These are phyloP conservation scores for Zygotorulaspora chibaensis DNA, from an alignment of 805 yeast species.

Conservation along the genomic window DNA sequence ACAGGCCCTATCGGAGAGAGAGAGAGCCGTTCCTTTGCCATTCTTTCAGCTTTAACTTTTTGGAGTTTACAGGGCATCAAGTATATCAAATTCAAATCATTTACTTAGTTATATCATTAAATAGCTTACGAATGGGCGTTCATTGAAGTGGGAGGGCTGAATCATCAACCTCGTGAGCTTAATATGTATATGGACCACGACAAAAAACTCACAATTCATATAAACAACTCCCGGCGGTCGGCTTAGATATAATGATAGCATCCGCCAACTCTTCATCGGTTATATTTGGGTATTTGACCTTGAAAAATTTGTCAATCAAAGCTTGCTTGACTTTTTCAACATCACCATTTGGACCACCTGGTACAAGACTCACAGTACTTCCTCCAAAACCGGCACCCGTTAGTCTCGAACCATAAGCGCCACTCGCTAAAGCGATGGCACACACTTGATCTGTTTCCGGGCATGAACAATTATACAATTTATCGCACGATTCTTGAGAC, in stretches of 20 bases:
- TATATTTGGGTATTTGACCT: slow-evolving; percentile 44
- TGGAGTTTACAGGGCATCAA: too few relatives aligned
- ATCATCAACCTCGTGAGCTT: too few relatives aligned
- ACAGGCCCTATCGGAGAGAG: too few relatives aligned
- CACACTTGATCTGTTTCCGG: slow-evolving; percentile 52
- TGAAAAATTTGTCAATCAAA: slow-evolving; percentile 49
- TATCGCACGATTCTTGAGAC: slow-evolving; percentile 51
- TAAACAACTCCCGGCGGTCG: slow-evolving; percentile 48
- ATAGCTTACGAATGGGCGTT: too few relatives aligned
- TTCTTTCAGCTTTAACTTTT: too few relatives aligned
- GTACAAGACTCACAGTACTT: slow-evolving; percentile 59
- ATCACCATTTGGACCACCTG: slow-evolving; percentile 19
- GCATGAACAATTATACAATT: slow-evolving; percentile 51
- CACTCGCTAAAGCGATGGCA: slow-evolving; percentile 48
- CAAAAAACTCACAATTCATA: slow-evolving; percentile 25
- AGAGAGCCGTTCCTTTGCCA: too few relatives aligned
- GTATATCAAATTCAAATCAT: too few relatives aligned
- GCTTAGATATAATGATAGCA: slow-evolving; percentile 53
- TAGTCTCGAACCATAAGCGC: slow-evolving; percentile 63
- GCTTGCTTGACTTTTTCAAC: slow-evolving; percentile 42
- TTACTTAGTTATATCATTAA: too few relatives aligned
- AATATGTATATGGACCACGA: too few relatives aligned
- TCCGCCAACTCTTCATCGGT: slow-evolving; percentile 43
- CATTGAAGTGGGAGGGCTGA: too few relatives aligned
- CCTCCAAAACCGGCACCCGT: slow-evolving; percentile 85